Evolutionary conservation across 169 alveolate genomes (phyloP).

Genomic region (Cryptosporidium ryanae): DNA sequence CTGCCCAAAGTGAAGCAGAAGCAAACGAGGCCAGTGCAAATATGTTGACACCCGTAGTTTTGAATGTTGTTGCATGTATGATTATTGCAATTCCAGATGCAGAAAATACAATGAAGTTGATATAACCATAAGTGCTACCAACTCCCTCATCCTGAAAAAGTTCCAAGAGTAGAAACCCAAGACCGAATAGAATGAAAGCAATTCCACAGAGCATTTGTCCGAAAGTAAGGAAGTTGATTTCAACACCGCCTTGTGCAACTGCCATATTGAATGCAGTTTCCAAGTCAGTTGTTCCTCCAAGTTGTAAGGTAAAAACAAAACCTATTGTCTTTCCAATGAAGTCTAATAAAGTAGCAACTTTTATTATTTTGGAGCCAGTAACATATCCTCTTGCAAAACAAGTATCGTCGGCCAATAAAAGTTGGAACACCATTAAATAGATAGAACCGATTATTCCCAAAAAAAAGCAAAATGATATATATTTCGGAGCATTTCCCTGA

Average conservation of each 20-base stretch:
- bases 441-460: conserved; percentile 86
- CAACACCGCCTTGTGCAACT: conserved; percentile 91
- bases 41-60: conserved; percentile 80
- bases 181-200: conserved; percentile 87
- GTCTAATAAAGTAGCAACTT: conserved; percentile 91
- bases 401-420: conserved; percentile 91
- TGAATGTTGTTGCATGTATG: conserved; percentile 81
- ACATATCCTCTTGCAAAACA: conserved; percentile 95
- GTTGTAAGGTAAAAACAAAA: conserved; percentile 88
- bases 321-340: conserved; percentile 90
- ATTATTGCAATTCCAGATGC: conserved; percentile 43
- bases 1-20: conserved; percentile 90
- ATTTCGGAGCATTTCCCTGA: conserved; percentile 64
- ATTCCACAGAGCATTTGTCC: conserved; percentile 89
- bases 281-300: conserved; percentile 87
- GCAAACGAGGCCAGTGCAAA: conserved; percentile 85
- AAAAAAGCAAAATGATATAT: conserved; percentile 58
- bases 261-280: conserved; percentile 87
- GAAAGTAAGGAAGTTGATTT: conserved; percentile 89
- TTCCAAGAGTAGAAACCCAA: conserved; percentile 89
- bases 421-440: conserved; percentile 89
- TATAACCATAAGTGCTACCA: conserved; percentile 92
- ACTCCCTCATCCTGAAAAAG: conserved; percentile 94
- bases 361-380: conserved; percentile 90
- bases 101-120: conserved; percentile 78